Base-by-base conservation (phyloP, 768 basidiomycete species). In the Rhizopogon vinicolor region DNA sequence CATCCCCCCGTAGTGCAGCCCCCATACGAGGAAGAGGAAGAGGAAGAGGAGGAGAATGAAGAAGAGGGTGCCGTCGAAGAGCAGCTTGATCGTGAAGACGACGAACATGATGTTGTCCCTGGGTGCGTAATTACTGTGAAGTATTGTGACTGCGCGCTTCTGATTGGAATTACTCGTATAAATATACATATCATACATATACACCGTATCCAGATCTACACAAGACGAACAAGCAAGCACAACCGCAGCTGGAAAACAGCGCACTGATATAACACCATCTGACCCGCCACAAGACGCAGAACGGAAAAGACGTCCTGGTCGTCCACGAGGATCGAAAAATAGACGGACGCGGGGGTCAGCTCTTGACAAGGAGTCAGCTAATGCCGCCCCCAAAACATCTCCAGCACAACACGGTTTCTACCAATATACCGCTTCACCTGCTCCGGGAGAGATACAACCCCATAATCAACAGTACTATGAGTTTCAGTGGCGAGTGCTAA, bases 401-500 rank as follows among this genome's bases (percentile, higher is more conserved):
- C 62, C 62, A 42, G 63, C 70, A 43, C 72, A 76, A 41, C 62
- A 73, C 39, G 71, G 70, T 49, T 80, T 81, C 64, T 78, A 80
- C 61, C 73, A 79, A 56, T 73, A 75, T 44, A 68, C 72, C 41
- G 67, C 68, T 46, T 70, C 75, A 29, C 73, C 78, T 44, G 69
- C 72, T 29, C 68, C 78, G 25, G 73, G 79, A 12, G 76, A 76
- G 44, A 73, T 84, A 25, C 81, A 80, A 54, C 74, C 83, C 3
- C 82, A 85, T 59, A 88, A 88, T 65, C 85, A 89, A 58, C 83
- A 85, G 63, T 91, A 89, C 68, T 89, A 89, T 68, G 88, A 91
- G 65, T 91, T 91, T 63, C 89, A 91, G 66, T 91, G 89, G 89
- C 83, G 88, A 52, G 82, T 90, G 41, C 68, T 91, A 55, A 89